These are phyloP conservation scores for Hirschioporus abietinus DNA, from an alignment of 768 basidiomycete genomes.

Conservation along the genomic window DNA sequence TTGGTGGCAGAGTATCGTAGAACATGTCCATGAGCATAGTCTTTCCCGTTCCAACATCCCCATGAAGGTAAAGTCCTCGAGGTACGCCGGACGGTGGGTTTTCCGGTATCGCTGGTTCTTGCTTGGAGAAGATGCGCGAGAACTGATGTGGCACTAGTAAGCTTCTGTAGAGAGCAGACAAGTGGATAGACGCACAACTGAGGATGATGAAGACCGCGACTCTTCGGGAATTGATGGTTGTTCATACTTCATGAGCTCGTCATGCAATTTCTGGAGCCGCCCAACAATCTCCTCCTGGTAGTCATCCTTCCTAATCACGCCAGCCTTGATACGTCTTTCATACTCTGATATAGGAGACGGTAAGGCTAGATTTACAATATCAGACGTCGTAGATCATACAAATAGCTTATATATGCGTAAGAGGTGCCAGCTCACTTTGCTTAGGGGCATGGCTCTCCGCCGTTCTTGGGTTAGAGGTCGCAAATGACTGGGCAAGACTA, in stretches of 20 bases:
- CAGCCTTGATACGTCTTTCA: conserved; percentile 41
- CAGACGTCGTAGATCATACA: not conserved
- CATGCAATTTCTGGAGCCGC: conserved; percentile 76
- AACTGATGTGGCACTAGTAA: conserved; percentile 17
- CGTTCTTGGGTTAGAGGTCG: not conserved
- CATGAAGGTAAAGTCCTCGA: conserved; percentile 91
- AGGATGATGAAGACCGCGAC: conserved; percentile 10
- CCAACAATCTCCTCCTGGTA: conserved; percentile 83
- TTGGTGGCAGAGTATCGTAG: conserved; percentile 71
- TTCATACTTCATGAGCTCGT: conserved; percentile 61
- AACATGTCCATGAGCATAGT: conserved; percentile 99
- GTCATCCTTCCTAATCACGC: conserved; percentile 64
- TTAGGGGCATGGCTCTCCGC: not conserved
- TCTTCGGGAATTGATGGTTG: conserved; percentile 57
- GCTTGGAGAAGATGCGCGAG: conserved; percentile 26
- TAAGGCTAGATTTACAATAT: not conserved
- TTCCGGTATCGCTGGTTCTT: conserved; percentile 14
- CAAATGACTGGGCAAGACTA: not conserved
- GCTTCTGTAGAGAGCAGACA: conserved; percentile 33
- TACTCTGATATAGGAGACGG: conserved; percentile 25
- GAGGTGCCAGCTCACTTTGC: not conserved
- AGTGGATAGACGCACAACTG: conserved; percentile 6
- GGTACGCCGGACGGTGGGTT: conserved; percentile 50
- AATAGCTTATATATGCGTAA: not conserved
- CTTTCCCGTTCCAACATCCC: conserved; percentile 96